Percentiles rank a stretch among this genome's conserved stretches.
Evolutionary conservation across 331 rosid genomes (phyloP).

Genomic region (Pyrus hybrid): DNA sequence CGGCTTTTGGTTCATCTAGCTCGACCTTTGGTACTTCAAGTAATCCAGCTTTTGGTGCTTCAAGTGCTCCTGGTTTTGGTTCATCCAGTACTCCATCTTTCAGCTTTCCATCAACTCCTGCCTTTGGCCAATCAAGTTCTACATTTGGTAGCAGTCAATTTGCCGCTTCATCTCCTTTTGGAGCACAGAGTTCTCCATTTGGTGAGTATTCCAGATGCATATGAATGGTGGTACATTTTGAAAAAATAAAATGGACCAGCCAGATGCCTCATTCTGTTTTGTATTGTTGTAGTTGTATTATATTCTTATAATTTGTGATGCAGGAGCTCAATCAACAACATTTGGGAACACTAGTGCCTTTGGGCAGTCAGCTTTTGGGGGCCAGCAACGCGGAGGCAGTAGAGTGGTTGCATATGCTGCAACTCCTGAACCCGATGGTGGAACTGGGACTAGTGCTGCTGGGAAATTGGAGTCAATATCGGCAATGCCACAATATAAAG

Average conservation of each 20-base stretch:
- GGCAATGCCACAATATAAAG: slow-evolving; percentile 84
- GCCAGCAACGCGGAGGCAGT: slow-evolving; percentile 84
- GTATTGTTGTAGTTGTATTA: neutral
- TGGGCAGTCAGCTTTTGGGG: slow-evolving; percentile 68
- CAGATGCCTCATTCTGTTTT: neutral
- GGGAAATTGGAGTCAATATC: slow-evolving; percentile 88
- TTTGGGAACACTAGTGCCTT: slow-evolving; percentile 47
- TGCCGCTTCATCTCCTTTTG: slow-evolving; percentile 54
- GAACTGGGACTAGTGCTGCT: slow-evolving; percentile 39
- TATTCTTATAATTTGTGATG: slow-evolving; percentile 2
- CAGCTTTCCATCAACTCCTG: slow-evolving; percentile 50
- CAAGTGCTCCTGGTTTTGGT: slow-evolving; percentile 65
- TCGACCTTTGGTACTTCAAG: slow-evolving; percentile 51
- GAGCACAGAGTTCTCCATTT: slow-evolving; percentile 77
- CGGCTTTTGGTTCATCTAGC: slow-evolving; percentile 18
- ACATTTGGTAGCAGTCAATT: slow-evolving; percentile 38
- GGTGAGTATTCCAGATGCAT: slow-evolving; percentile 41
- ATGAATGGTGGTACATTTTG: neutral
- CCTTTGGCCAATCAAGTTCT: slow-evolving; percentile 79
- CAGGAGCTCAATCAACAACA: slow-evolving; percentile 67
- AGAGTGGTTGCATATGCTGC: slow-evolving; percentile 61
- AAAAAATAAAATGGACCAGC: neutral
- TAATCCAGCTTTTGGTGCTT: slow-evolving; percentile 48
- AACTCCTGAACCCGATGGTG: slow-evolving; percentile 69
- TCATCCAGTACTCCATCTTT: slow-evolving; percentile 69